Conservation (phyloP, 345 rosid genomes). For the Nephelium lappaceum region DNA sequence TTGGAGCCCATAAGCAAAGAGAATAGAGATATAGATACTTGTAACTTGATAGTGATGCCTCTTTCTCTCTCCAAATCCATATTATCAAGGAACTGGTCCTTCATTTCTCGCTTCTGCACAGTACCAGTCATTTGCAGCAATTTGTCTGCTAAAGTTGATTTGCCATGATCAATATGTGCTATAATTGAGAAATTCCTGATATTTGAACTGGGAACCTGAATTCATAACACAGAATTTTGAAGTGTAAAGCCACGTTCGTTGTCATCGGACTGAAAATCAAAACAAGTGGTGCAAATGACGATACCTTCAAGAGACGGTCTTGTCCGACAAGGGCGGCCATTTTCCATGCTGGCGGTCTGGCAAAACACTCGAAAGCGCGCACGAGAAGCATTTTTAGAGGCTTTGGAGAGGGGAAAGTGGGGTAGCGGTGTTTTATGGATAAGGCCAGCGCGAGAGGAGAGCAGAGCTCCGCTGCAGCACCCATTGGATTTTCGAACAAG, state of each 20-base stretch:
- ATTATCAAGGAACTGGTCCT: conserved; percentile 95
- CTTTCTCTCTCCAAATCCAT: conserved; percentile 99
- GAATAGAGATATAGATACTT: conserved; percentile 35
- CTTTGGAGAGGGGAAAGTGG: neutral
- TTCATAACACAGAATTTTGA: too few species aligned
- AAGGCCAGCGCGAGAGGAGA: conserved; percentile 47
- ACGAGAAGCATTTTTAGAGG: neutral
- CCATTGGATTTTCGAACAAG: conserved; percentile 30
- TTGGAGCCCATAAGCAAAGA: neutral
- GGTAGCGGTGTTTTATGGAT: conserved; percentile 31
- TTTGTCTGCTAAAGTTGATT: conserved; percentile 94
- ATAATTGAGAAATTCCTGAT: conserved; percentile 89
- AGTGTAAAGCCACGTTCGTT: neutral
- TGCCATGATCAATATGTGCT: conserved; percentile 98
- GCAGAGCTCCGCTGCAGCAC: conserved; percentile 36
- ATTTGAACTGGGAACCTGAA: conserved; percentile 70
- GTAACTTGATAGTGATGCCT: conserved; percentile 97
- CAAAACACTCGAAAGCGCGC: conserved; percentile 32
- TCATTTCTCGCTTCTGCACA: conserved; percentile 90
- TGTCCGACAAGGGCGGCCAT: conserved; percentile 54
- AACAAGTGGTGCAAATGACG: neutral
- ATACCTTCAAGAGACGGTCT: conserved; percentile 76
- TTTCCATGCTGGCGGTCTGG: conserved; percentile 35
- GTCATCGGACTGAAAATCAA: neutral
- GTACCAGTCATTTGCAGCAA: conserved; percentile 94